Evolutionary conservation across 768 basidiomycete species (phyloP).

Genomic region (Trametopsis cervina): DNA sequence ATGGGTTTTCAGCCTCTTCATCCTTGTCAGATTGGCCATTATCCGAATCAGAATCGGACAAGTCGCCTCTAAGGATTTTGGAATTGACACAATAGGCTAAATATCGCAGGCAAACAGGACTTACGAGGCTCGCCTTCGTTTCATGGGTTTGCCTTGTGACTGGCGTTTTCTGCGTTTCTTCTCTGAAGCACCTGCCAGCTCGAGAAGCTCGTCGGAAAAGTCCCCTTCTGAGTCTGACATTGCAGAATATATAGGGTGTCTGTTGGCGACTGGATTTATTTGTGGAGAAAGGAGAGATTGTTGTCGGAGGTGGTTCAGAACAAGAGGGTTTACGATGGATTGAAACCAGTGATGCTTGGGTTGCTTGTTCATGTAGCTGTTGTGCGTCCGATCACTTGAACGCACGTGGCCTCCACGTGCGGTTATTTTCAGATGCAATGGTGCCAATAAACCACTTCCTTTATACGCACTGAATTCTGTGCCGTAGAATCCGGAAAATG

Average conservation of each 20-base stretch:
- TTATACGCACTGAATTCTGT: too few relatives aligned
- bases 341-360: too few relatives aligned
- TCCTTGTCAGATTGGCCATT: slow-evolving; percentile 54
- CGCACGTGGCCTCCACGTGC: too few relatives aligned
- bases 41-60: slow-evolving; percentile 34
- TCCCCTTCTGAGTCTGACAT: slow-evolving; percentile 49
- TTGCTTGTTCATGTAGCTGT: too few relatives aligned
- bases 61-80: neutral
- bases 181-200: slow-evolving; percentile 62
- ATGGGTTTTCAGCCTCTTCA: slow-evolving; percentile 57
- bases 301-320: neutral
- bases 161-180: slow-evolving; percentile 63
- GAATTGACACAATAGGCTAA: too few relatives aligned
- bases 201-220: slow-evolving; percentile 69
- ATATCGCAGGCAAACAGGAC: slow-evolving; percentile 25
- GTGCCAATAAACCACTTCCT: neutral
- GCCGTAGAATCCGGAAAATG: too few relatives aligned
- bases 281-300: neutral
- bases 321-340: too few relatives aligned
- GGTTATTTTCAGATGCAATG: neutral
- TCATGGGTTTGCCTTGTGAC: slow-evolving; percentile 36
- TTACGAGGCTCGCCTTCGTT: slow-evolving; percentile 73
- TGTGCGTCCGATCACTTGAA: too few relatives aligned
- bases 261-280: neutral
- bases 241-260: neutral